Conservation (phyloP, 2,329 filamentous ascomycete genomes). For the Pyrenophora teres region DNA sequence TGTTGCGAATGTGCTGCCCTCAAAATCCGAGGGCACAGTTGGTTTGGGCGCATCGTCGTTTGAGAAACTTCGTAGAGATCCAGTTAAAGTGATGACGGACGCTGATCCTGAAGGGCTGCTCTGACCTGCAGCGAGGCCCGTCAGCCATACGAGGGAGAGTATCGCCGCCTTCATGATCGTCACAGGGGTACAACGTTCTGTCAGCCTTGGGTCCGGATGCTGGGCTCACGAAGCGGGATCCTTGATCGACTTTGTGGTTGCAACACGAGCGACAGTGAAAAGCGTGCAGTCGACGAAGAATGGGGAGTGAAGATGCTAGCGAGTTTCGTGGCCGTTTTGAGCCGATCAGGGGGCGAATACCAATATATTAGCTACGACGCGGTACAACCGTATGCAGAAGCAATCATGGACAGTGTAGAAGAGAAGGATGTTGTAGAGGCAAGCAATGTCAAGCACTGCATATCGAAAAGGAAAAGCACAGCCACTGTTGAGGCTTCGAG, state of each 20-base stretch:
- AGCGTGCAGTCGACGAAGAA: not conserved
- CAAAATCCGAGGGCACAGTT: slow-evolving; percentile 36
- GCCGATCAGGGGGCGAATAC: not conserved
- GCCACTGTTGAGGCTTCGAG: not conserved
- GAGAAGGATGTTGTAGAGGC: not conserved
- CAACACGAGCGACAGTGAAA: not conserved
- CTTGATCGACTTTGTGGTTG: not conserved
- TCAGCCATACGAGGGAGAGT: slow-evolving; percentile 32
- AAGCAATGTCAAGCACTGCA: not conserved
- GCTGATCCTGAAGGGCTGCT: slow-evolving; percentile 29
- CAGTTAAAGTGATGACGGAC: slow-evolving; percentile 33
- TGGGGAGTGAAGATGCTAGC: not conserved
- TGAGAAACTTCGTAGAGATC: slow-evolving; percentile 20
- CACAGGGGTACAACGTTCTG: slow-evolving; percentile 7
- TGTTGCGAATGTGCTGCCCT: slow-evolving; percentile 35
- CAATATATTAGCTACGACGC: not conserved
- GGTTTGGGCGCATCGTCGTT: slow-evolving; percentile 30
- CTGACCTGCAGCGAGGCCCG: slow-evolving; percentile 29
- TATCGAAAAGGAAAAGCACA: no score
- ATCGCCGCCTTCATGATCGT: slow-evolving; percentile 29
- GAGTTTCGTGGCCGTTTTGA: slow-evolving; percentile 4
- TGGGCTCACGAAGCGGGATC: not conserved
- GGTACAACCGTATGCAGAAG: not conserved
- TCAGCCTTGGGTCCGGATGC: not conserved
- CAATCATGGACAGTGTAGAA: not conserved